Percentiles rank a stretch among this genome's conserved stretches.
Evolutionary conservation across 768 basidiomycete species (phyloP).

Genomic region (Russula sp.): DNA sequence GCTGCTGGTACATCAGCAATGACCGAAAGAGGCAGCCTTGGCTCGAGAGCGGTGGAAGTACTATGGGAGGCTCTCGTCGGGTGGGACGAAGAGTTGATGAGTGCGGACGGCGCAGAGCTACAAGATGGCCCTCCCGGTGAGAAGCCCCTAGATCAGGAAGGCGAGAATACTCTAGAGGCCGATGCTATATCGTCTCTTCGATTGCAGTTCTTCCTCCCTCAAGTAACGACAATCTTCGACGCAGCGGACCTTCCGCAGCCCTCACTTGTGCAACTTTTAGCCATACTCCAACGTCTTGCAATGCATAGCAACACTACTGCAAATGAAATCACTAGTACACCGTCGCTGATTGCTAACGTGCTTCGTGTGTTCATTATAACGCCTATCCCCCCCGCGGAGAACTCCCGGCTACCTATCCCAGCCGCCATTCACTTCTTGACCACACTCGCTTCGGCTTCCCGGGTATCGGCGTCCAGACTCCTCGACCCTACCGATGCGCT

Average conservation of each 20-base stretch:
- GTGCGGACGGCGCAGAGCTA: constrained; percentile 43
- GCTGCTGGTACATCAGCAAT: constrained; percentile 62
- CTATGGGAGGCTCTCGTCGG: constrained; percentile 66
- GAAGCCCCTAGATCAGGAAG: constrained; percentile 25
- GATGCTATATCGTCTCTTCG: constrained; percentile 32
- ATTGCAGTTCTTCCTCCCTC: constrained; percentile 43
- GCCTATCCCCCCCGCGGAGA: constrained; percentile 37
- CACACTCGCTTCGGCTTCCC: constrained; percentile 54
- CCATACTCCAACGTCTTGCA: constrained; percentile 53
- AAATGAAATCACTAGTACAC: constrained; percentile 41
- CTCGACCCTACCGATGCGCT: constrained; percentile 54
- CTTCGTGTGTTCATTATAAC: constrained; percentile 52
- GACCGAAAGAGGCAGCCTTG: constrained; percentile 56
- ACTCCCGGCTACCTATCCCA: constrained; percentile 32
- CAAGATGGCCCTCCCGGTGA: constrained; percentile 22
- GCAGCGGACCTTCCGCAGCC: constrained; percentile 40
- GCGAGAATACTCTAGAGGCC: constrained; percentile 21
- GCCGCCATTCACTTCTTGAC: constrained; percentile 50
- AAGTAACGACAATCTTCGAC: constrained; percentile 35
- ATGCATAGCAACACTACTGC: constrained; percentile 50
- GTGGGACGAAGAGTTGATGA: constrained; percentile 41
- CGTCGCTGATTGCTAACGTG: constrained; percentile 44
- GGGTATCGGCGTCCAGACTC: constrained; percentile 55
- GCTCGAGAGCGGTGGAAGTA: constrained; percentile 59
- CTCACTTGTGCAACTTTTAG: constrained; percentile 49